Base-by-base conservation (phyloP, 2,329 filamentous ascomycete species). In the Fusarium tuaranense region DNA sequence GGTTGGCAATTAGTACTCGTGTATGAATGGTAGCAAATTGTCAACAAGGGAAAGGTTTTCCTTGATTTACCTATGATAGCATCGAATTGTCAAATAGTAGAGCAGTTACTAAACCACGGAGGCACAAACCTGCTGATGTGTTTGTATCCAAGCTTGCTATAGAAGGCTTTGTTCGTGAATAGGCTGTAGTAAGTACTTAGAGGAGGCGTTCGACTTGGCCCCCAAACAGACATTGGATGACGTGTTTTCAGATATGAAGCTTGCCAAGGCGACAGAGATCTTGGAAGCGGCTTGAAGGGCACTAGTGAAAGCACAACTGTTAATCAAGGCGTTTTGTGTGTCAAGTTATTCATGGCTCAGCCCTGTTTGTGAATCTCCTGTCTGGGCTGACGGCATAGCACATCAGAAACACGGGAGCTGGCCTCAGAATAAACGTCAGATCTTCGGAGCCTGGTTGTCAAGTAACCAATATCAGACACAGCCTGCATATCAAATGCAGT, bases 211-310 rank as follows among this genome's bases (percentile, higher is more conserved):
- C n/a, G n/a, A 63, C 16, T n/a, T 70, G 27, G 16, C 46, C n/a
- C 38, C 68, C n/a, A 55, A 32, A 3, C 48, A 10, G 20, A 25
- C 32, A 3, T 14, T 70, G 27, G 60, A 70, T 5, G 38, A 73
- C 6, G 18, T 7, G 13, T 67, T 67, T 1, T 51, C 36, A 13
- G 22, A 70, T 27, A 67, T 44, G 8, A 63, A 63, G 14, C 44
- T 22, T 2, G 2, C 55, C 2, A 61, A 22, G 18, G 27, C 27
- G 1, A 58, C 12, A 14, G 7, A 55, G 3, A 57, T 63, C 32
- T 27, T 73, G 4, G 16, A 67, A 12, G 38, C 12, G 27, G 44
- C 44, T 4, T 53, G 39, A 25, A 22, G 30, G 0, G 1, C 13
- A 48, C 7, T 44, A 32, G 36, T 9, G 18, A 13, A 20, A 39